Evolutionary conservation across 2,329 filamentous ascomycete genomes (phyloP), one percentile per base, ranked within the genome.

Genomic region (Orbilia javanica): DNA sequence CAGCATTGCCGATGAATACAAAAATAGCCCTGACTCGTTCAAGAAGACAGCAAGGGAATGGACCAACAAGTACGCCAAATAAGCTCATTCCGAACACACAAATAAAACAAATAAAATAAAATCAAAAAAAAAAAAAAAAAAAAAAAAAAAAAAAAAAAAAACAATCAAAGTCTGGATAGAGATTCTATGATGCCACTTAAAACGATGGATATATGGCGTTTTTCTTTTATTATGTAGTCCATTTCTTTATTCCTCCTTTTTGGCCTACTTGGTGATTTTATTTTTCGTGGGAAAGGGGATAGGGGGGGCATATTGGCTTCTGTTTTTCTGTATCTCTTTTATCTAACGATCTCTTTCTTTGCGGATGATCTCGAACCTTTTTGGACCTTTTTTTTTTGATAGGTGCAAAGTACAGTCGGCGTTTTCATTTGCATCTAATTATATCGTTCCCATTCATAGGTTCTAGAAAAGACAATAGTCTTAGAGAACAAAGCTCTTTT

Each of bases 1-100:
- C 2, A 88, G 90, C 80, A 96, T 97, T 83, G 94, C 93, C 22
- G 92, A 97, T 79, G 91, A 96, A 86, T 97, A 89, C 85, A 90
- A 90, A 83, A 88, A 87, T 79, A 89, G 94, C 82, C 86, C 88
- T 50, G 85, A 86, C 62, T 88, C 87, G 80, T 97, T 92, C 83
- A 90, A 94, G 72, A 91, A 92, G 87, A 90, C 88, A 63, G 94
- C 91, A 6, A 88, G 87, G 84, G 86, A 88, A n/a, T 94, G 93
- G 87, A 91, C 93, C 53, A 87, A 88, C 81, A 89, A 90, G 81
- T 93, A 94, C 84, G 94, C 94, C 10, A 88, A 80, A 66, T 80
- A 81, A 70, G 31, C 11, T n/a, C 2, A 36, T 39, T 36, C n/a
- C 11, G 1, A 60, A 18, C 2, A n/a, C 8, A 44, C 4, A 34